These are phyloP conservation scores for Mucor irregularis DNA, from an alignment of 371 early-diverging fungal species.

Conservation along the genomic window DNA sequence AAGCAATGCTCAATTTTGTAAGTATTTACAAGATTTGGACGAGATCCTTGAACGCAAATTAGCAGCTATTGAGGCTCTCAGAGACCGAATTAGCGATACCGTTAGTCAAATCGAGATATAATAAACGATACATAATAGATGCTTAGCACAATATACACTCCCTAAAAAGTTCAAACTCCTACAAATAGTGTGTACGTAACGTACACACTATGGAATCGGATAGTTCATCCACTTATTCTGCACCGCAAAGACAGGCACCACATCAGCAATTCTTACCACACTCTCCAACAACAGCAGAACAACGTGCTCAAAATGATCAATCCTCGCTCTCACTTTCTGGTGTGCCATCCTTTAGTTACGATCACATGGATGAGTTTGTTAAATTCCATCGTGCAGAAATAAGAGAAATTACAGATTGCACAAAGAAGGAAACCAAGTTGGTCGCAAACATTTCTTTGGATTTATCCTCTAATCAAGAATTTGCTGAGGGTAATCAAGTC, in stretches of 20 bases:
- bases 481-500: neutral
- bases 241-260: neutral
- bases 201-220: slow-evolving; percentile 12
- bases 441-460: slow-evolving; percentile 71
- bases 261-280: neutral
- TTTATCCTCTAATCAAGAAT: slow-evolving; percentile 36
- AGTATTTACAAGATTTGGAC: slow-evolving; percentile 59
- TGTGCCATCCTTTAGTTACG: slow-evolving; percentile 25
- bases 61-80: slow-evolving; percentile 48
- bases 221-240: slow-evolving; percentile 9
- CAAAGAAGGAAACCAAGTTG: slow-evolving; percentile 80
- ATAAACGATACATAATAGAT: neutral
- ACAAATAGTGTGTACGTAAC: too few relatives aligned
- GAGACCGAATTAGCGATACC: slow-evolving; percentile 49
- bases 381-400: slow-evolving; percentile 81
- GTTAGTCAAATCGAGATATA: slow-evolving; percentile 37
- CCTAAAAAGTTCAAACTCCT: neutral
- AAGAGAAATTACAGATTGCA: slow-evolving; percentile 75
- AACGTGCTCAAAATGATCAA: neutral
- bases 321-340: neutral
- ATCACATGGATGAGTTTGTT: slow-evolving; percentile 70
- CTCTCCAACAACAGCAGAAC: slow-evolving; percentile 6
- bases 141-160: neutral
- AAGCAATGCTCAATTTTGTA: slow-evolving; percentile 26
- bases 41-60: slow-evolving; percentile 59